Conservation (phyloP, 164 flowering plant species). For the Euptelea pleiosperma region DNA sequence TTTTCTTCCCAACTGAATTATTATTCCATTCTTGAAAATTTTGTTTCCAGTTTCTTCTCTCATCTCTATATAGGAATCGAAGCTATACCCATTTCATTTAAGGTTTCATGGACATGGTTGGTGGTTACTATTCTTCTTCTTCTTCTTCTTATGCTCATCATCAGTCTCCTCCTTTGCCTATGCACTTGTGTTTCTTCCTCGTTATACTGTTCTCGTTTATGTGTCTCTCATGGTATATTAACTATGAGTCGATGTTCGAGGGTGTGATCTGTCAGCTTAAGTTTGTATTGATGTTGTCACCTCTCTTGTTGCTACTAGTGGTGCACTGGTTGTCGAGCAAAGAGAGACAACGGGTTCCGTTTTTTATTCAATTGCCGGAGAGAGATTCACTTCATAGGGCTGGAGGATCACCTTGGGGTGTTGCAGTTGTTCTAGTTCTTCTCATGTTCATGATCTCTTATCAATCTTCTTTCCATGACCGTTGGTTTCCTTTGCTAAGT, state of each 20-base stretch:
- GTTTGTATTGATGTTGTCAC: slow-evolving; percentile 52
- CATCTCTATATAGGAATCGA: not conserved
- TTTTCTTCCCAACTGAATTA: not conserved
- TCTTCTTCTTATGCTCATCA: not conserved
- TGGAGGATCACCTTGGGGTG: slow-evolving; percentile 95
- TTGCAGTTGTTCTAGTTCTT: slow-evolving; percentile 58
- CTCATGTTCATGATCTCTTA: slow-evolving; percentile 80
- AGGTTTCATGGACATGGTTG: slow-evolving; percentile 12
- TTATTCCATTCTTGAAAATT: too few species aligned
- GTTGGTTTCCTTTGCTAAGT: slow-evolving; percentile 75
- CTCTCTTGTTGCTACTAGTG: slow-evolving; percentile 51
- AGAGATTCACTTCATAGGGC: slow-evolving; percentile 69
- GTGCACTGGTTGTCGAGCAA: slow-evolving; percentile 61
- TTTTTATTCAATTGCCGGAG: slow-evolving; percentile 51
- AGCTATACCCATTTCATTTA: not conserved
- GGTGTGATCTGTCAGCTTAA: slow-evolving; percentile 50
- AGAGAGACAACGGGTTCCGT: slow-evolving; percentile 29
- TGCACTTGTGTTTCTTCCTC: slow-evolving; percentile 64
- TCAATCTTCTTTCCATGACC: slow-evolving; percentile 68
- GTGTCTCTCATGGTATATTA: slow-evolving; percentile 59
- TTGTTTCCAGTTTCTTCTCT: not conserved
- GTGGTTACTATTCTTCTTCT: slow-evolving; percentile 12
- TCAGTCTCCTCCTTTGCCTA: slow-evolving; percentile 33
- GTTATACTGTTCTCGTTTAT: slow-evolving; percentile 41
- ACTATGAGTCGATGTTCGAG: slow-evolving; percentile 56